Percentiles rank a stretch among this genome's conserved stretches.
phyloP scores from a whole-genome alignment of 2,329 filamentous ascomycete genomes.

The Stemphylium beticola region DNA sequence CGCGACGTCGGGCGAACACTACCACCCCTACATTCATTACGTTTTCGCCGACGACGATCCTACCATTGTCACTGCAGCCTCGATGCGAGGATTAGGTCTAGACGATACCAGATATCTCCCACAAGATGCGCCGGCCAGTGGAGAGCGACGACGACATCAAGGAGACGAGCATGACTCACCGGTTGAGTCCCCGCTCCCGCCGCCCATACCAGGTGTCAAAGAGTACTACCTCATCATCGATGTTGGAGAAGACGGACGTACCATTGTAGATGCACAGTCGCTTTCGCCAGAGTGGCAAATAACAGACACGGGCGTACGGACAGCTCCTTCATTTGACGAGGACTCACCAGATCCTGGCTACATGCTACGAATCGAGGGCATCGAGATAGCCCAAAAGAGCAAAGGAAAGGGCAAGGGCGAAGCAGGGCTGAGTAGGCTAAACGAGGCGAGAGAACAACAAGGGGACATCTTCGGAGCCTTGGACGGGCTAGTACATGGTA shows the following conservation, averaged over 20 bases:
- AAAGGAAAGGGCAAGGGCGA: conserved; percentile 41
- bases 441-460: conserved; percentile 39
- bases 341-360: conserved; percentile 53
- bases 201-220: conserved; percentile 53
- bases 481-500: conserved; percentile 45
- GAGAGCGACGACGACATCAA: conserved; percentile 19
- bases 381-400: conserved; percentile 42
- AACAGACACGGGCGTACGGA: conserved; percentile 58
- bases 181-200: conserved; percentile 53
- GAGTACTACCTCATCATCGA: conserved; percentile 66
- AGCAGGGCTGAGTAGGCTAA: conserved; percentile 35
- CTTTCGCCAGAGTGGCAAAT: conserved; percentile 77
- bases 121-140: conserved; percentile 28
- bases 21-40: conserved; percentile 89
- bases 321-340: conserved; percentile 69
- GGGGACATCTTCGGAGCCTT: conserved; percentile 46
- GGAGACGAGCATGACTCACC: conserved; percentile 31
- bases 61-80: conserved; percentile 73
- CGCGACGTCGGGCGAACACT: conserved; percentile 71
- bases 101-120: conserved; percentile 50
- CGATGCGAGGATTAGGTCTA: conserved; percentile 61
- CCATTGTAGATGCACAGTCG: conserved; percentile 72
- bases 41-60: conserved; percentile 92
- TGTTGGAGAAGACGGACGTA: conserved; percentile 53
- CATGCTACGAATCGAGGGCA: conserved; percentile 69